Percentiles rank a stretch among this genome's conserved stretches.
Conservation (phyloP, 164 flowering plant species). For the Vitis vinifera region ASM3070453v1 NC_081806.1:2530001-2530500, state of each 20-base stretch:
- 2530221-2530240: background rate
- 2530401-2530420: no score
- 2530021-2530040: slow-evolving; percentile 41
- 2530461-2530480: no score
- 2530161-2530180: slow-evolving; percentile 20
- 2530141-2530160: slow-evolving; percentile 31
- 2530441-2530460: no score
- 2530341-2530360: no score
- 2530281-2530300: no score
- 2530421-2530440: no score
- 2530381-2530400: no score
- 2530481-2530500: no score
- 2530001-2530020: background rate
- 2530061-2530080: slow-evolving; percentile 47
- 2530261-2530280: background rate
- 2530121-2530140: slow-evolving; percentile 27
- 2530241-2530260: background rate
- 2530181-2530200: slow-evolving; percentile 18
- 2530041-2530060: slow-evolving; percentile 39
- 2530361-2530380: no score
- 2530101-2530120: slow-evolving; percentile 16
- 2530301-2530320: no score
- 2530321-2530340: no score
- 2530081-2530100: slow-evolving; percentile 65
- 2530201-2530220: background rate